Conservation (phyloP, 2,329 filamentous ascomycete genomes). For the Curvularia lunata region DNA sequence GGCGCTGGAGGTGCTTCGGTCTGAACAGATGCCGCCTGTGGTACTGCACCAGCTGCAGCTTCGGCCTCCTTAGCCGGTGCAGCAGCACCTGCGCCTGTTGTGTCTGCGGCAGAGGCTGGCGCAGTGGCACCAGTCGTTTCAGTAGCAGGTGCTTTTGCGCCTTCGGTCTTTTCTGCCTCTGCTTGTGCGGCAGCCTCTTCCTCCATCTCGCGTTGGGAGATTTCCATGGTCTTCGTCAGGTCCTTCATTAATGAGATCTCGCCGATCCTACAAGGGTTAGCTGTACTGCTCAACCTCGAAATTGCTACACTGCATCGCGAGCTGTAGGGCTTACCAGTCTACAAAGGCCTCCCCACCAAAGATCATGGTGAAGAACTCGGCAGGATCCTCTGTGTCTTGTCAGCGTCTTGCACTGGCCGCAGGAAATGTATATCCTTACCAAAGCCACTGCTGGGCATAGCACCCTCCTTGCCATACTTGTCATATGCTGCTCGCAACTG, state of each 20-base stretch:
- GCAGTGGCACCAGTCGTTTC: conserved; percentile 19
- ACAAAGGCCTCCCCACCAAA: conserved; percentile 96
- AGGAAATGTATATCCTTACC: conserved; percentile 55
- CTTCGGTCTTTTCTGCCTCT: conserved; percentile 43
- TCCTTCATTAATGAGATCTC: conserved; percentile 99
- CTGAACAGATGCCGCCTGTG: conserved; percentile 48
- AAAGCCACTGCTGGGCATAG: conserved; percentile 89
- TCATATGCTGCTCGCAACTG: conserved; percentile 92
- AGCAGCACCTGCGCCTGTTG: conserved; percentile 37
- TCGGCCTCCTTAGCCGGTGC: conserved; percentile 53
- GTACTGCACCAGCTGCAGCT: conserved; percentile 50
- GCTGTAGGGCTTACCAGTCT: conserved; percentile 66
- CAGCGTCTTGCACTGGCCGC: conserved; percentile 22
- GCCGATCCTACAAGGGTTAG: conserved; percentile 67
- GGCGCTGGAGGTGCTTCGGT: conserved; percentile 43
- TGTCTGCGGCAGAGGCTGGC: conserved; percentile 14
- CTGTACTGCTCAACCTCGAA: background rate
- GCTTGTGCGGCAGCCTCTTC: conserved; percentile 67
- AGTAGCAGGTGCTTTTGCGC: conserved; percentile 28
- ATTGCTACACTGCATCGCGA: background rate
- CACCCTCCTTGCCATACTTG: conserved; percentile 94
- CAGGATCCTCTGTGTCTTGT: conserved; percentile 72
- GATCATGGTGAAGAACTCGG: conserved; percentile 98
- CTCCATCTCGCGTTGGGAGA: conserved; percentile 82
- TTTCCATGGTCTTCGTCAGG: conserved; percentile 97